Percentiles rank a stretch among this genome's conserved stretches.
Evolutionary conservation across 176 grass and related monocot genomes (phyloP).

Genomic region (Carex kokanica): DNA sequence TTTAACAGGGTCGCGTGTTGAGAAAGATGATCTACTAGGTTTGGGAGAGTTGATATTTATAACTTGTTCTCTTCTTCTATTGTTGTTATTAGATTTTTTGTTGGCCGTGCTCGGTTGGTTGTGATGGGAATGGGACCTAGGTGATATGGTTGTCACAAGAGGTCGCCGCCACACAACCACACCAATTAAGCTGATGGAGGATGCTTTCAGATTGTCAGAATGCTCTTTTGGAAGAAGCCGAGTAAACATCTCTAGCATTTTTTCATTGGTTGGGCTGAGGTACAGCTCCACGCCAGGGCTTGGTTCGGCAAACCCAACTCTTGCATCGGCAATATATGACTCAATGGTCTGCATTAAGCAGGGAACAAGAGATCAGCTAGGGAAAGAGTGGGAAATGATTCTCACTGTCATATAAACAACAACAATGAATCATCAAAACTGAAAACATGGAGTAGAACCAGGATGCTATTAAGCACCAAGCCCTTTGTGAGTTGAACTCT

Average conservation of each 20-base stretch:
- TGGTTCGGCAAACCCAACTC: conserved; percentile 55
- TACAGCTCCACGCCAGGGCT: conserved; percentile 55
- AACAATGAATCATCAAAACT: background rate
- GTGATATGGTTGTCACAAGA: conserved; percentile 18
- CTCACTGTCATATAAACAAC: background rate
- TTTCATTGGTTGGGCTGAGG: conserved; percentile 55
- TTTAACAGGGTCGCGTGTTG: conserved; percentile 2
- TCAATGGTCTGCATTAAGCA: conserved; percentile 45
- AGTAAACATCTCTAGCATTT: conserved; percentile 38
- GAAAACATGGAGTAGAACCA: no score
- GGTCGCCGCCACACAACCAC: conserved; percentile 61
- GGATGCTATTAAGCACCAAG: no score
- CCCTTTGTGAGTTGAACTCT: no score
- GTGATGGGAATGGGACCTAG: conserved; percentile 34
- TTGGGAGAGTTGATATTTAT: conserved; percentile 23
- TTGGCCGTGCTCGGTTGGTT: conserved; percentile 27
- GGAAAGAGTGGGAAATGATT: background rate
- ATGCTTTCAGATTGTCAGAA: conserved; percentile 10
- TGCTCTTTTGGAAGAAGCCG: conserved; percentile 50
- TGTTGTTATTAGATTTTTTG: conserved; percentile 23
- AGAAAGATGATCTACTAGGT: conserved; percentile 16
- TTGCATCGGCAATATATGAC: conserved; percentile 51
- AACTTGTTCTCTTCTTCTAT: conserved; percentile 46
- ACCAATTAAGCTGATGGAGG: conserved; percentile 32
- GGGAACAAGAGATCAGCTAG: background rate